A percentile compares a stretch with the other conserved stretches of the same genome.
Evolutionary conservation across 2,329 filamentous ascomycete species (phyloP).

Genomic region (Torrubiellomyces zombiae): DNA sequence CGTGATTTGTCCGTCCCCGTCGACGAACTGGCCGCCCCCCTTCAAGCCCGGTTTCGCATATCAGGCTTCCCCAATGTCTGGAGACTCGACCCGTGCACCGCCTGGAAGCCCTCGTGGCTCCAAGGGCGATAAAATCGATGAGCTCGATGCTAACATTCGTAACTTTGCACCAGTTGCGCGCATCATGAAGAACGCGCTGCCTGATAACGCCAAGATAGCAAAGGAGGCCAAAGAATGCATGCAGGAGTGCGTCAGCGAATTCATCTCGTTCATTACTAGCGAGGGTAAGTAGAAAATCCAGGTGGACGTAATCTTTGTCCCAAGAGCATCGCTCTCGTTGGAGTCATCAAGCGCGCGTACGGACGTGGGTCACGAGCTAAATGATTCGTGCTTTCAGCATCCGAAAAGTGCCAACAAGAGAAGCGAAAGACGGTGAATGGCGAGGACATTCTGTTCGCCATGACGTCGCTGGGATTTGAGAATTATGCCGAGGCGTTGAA

Average conservation of each 20-base stretch:
- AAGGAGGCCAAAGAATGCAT: slow-evolving; percentile 99
- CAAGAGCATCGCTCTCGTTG: no score
- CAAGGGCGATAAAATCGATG: slow-evolving; percentile 31
- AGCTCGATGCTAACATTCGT: slow-evolving; percentile 80
- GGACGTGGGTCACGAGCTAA: no score
- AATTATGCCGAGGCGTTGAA: slow-evolving; percentile 97
- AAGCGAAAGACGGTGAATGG: slow-evolving; percentile 99
- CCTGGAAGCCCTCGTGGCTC: slow-evolving; percentile 30
- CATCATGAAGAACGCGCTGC: slow-evolving; percentile 96
- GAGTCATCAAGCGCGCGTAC: no score
- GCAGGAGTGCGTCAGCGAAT: slow-evolving; percentile 99
- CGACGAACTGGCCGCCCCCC: no score
- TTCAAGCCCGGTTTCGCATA: slow-evolving; percentile 14
- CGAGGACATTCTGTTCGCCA: slow-evolving; percentile 95
- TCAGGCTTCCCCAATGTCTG: slow-evolving; percentile 46
- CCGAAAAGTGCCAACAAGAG: slow-evolving; percentile 98
- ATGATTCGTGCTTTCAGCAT: slow-evolving; percentile 40
- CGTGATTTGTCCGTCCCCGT: slow-evolving; percentile 22
- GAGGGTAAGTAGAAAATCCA: slow-evolving; percentile 55
- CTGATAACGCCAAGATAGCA: slow-evolving; percentile 96
- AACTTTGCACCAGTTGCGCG: slow-evolving; percentile 93
- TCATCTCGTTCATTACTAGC: slow-evolving; percentile 98
- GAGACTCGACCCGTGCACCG: slow-evolving; percentile 36
- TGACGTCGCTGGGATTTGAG: slow-evolving; percentile 97
- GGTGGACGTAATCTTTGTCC: no score